Evolutionary conservation across 768 basidiomycete species (phyloP).

Genomic region (Boletus rufocinnamomeus): DNA sequence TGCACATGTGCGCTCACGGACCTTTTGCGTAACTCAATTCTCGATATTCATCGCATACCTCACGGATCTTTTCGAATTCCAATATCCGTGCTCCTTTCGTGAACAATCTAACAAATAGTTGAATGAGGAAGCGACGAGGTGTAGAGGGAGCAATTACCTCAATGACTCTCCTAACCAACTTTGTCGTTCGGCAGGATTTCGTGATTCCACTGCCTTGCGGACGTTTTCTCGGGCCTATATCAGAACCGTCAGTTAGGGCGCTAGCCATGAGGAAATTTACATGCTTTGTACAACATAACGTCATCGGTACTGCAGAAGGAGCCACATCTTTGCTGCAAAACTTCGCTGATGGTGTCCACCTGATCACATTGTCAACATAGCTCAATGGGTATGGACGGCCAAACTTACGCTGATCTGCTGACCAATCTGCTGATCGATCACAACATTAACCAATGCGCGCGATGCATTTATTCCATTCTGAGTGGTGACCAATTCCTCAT

Average conservation of each 20-base stretch:
- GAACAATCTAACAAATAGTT: slow-evolving; percentile 61
- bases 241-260: slow-evolving; percentile 5
- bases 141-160: slow-evolving; percentile 49
- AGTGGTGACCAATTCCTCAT: slow-evolving; percentile 83
- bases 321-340: slow-evolving; percentile 91
- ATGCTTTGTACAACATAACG: slow-evolving; percentile 94
- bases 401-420: slow-evolving; percentile 87
- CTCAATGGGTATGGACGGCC: neutral
- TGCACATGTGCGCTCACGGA: slow-evolving; percentile 31
- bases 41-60: slow-evolving; percentile 89
- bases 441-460: slow-evolving; percentile 86
- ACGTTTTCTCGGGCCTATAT: slow-evolving; percentile 88
- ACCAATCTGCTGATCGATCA: slow-evolving; percentile 97
- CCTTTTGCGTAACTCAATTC: slow-evolving; percentile 83
- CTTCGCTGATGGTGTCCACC: slow-evolving; percentile 97
- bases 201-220: slow-evolving; percentile 83
- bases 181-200: slow-evolving; percentile 70
- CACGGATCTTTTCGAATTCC: slow-evolving; percentile 79
- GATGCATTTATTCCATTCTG: slow-evolving; percentile 87
- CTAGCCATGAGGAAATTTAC: slow-evolving; percentile 15
- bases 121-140: slow-evolving; percentile 4
- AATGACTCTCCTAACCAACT: slow-evolving; percentile 85
- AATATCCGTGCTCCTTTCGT: slow-evolving; percentile 84
- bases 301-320: slow-evolving; percentile 98
- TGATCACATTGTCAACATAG: slow-evolving; percentile 33